Base-by-base conservation (phyloP, 495 filamentous ascomycete species). In the Pseudoneurospora amorphoporcata region DNA sequence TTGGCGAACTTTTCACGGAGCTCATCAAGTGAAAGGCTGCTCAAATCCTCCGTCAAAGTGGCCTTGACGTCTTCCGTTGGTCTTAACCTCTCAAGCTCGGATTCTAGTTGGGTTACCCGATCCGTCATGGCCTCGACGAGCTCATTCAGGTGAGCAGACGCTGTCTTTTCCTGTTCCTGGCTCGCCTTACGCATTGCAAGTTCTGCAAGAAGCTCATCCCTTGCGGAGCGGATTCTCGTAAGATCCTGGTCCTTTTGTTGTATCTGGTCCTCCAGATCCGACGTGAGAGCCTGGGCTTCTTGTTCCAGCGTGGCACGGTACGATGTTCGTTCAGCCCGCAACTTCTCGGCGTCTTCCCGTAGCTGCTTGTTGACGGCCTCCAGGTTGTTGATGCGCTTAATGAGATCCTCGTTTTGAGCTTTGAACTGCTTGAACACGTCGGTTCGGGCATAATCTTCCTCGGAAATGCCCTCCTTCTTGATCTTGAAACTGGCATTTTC, bases 401-500 rank as follows among this genome's bases (percentile, higher is more conserved):
- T 92, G 19, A 96, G 88, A 78, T 98, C 96, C 73, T 98, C 94
- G 76, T 97, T 91, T 75, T 97, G 93, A 38, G 88, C 88, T 81
- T 93, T 96, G 72, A 98, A 86, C 73, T 90, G 87, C 79, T 97
- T 97, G 86, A 98, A 98, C 10, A 97, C 86, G 75, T 98, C 92
- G 42, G 93, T 97, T 70, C 92, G 88, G 53, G 93, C 90, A 79
- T 97, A 98, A 76, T 99, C 95, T 70, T 99, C 95, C 76, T 99
- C 95, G 1, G 92, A 90, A 45, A 95, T 84, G 71, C 88, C 90
- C 3, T 92, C 88, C 58, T 83, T 78, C 71, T 83, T 82, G 16
- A 78, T 79, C 74, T 84, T 84, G 72, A 87, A 82, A 19, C 89
- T 87, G 16, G 92, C 96, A 38, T 97, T 87, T 74, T 97, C 89